Conservation (phyloP, 1,284 basidiomycete species). For the Cutaneotrichosporon cavernicola region DNA sequence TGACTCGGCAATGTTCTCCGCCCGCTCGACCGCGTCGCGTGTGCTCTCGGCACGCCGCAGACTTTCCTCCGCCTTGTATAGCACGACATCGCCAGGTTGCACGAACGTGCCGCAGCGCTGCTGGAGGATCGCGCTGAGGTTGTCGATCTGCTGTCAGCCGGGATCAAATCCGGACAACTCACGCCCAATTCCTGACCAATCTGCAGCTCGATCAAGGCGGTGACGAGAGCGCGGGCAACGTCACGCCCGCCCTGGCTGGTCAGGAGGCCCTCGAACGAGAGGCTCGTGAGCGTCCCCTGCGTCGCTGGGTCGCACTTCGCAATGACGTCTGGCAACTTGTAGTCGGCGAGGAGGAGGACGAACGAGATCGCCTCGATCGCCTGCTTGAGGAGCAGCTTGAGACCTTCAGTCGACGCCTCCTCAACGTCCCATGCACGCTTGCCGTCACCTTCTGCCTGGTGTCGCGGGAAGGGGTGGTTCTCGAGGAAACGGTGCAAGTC, state of each 20-base stretch:
- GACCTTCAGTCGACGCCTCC: conserved; percentile 41
- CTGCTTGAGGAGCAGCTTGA: conserved; percentile 65
- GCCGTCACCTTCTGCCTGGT: conserved; percentile 45
- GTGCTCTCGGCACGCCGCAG: conserved; percentile 86
- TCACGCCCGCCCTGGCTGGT: conserved; percentile 77
- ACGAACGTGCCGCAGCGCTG: conserved; percentile 95
- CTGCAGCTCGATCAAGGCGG: conserved; percentile 94
- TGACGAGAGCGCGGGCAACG: conserved; percentile 82
- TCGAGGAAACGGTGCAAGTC: conserved; percentile 70
- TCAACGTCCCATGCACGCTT: conserved; percentile 51
- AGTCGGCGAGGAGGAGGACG: conserved; percentile 85
- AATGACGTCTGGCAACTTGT: conserved; percentile 82
- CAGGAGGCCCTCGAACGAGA: conserved; percentile 83
- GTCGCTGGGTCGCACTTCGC: conserved; percentile 53
- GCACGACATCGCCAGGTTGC: conserved; percentile 94
- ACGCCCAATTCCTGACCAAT: conserved; percentile 94
- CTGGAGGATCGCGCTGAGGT: conserved; percentile 90
- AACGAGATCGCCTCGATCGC: conserved; percentile 92
- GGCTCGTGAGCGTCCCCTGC: conserved; percentile 64
- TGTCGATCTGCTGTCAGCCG: conserved; percentile 70
- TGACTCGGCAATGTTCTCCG: conserved; percentile 75
- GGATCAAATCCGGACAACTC: conserved; percentile 43
- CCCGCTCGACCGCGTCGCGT: conserved; percentile 67
- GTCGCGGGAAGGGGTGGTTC: conserved; percentile 44
- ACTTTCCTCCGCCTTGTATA: conserved; percentile 97